Evolutionary conservation across 176 grass and related monocot genomes (phyloP).

Genomic region (Triticum dicoccoides): DNA sequence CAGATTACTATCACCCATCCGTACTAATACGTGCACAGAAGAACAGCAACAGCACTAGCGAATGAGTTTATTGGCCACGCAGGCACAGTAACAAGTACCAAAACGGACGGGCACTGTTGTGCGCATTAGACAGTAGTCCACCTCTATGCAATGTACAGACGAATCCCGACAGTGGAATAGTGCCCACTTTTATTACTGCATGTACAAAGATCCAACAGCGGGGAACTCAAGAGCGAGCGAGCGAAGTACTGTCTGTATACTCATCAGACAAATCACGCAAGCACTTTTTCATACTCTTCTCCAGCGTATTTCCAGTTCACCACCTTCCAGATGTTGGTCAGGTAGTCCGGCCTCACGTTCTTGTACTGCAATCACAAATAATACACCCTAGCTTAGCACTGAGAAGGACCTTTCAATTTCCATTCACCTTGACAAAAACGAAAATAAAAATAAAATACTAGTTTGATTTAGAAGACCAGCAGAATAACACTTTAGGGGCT

Average conservation of each 20-base stretch:
- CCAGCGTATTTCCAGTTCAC: conserved; percentile 96
- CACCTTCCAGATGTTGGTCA: conserved; percentile 96
- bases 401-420: no score
- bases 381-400: not conserved
- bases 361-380: conserved; percentile 72
- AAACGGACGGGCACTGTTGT: no score
- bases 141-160: no score
- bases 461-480: not conserved
- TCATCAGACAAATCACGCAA: conserved; percentile 39
- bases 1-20: no score
- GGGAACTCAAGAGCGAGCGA: not conserved
- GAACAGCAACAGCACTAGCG: no score
- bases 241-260: not conserved
- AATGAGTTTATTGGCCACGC: no score
- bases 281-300: conserved; percentile 59
- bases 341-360: conserved; percentile 90
- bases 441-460: no score
- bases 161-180: no score
- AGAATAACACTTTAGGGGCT: not conserved
- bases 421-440: no score
- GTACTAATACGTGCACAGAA: no score
- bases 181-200: conserved; percentile 36
- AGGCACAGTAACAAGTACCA: no score
- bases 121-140: no score
- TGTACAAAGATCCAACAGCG: conserved; percentile 11